Percentiles rank a stretch among this genome's conserved stretches.
Evolutionary conservation across 2,329 filamentous ascomycete species (phyloP).

Genomic region (Paecilomyces niveus): DNA sequence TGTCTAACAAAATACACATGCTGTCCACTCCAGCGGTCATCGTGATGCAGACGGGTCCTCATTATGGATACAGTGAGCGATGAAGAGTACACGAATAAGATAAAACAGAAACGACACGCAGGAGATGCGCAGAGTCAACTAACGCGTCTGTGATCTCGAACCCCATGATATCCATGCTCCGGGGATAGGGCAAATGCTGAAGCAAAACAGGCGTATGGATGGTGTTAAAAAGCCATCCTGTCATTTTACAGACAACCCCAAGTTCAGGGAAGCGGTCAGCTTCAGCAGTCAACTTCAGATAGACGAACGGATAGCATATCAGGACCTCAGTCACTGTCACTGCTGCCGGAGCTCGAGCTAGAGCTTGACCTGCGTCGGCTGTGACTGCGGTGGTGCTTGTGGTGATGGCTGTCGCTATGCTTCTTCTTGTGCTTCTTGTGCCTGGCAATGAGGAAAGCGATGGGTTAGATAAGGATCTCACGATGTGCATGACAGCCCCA

Average conservation of each 20-base stretch:
- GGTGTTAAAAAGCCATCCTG: background rate
- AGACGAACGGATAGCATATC: background rate
- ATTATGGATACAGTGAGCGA: background rate
- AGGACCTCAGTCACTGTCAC: background rate
- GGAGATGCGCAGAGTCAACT: background rate
- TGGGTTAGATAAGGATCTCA: constrained; percentile 2
- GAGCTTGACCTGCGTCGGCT: background rate
- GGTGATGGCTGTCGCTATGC: constrained; percentile 16
- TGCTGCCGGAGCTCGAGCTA: background rate
- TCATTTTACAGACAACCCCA: background rate
- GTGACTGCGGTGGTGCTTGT: constrained; percentile 10
- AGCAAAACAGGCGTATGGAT: background rate
- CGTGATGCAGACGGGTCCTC: background rate
- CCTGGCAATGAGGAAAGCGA: constrained; percentile 4
- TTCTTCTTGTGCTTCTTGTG: constrained; percentile 16
- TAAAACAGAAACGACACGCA: background rate
- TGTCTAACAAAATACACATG: background rate
- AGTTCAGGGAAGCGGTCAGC: background rate
- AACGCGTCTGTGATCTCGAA: background rate
- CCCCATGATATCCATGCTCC: background rate
- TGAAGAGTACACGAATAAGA: background rate
- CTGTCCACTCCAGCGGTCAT: background rate
- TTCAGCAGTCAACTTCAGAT: background rate
- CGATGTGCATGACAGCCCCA: background rate
- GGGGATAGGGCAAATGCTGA: background rate